These are phyloP conservation scores for Russula earlei DNA, from an alignment of 768 basidiomycete genomes.

Conservation along the genomic window DNA sequence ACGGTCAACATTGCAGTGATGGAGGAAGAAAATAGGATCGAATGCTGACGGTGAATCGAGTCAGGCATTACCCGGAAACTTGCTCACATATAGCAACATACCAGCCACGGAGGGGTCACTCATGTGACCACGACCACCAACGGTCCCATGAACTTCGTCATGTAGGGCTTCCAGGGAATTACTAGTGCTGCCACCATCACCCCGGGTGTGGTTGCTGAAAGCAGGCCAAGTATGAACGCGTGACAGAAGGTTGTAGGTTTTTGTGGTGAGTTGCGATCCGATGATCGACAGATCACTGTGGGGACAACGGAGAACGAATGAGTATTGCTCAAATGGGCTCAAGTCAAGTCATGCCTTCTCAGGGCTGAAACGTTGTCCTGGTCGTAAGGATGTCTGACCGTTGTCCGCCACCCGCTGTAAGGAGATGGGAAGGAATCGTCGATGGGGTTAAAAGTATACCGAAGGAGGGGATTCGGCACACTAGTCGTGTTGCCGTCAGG, in stretches of 20 bases:
- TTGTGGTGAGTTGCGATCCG: slow-evolving; percentile 5
- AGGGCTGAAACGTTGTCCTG: slow-evolving; percentile 23
- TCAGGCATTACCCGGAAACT: not conserved
- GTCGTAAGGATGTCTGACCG: slow-evolving; percentile 7
- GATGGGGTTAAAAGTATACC: slow-evolving; percentile 30
- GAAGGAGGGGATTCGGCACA: slow-evolving; percentile 29
- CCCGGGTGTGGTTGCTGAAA: slow-evolving; percentile 39
- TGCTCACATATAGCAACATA: slow-evolving; percentile 32
- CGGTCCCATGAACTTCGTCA: slow-evolving; percentile 33
- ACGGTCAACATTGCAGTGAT: slow-evolving; percentile 47
- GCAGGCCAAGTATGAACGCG: slow-evolving; percentile 32
- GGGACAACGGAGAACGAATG: not conserved
- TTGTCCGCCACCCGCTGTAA: slow-evolving; percentile 7
- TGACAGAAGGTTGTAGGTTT: slow-evolving; percentile 28
- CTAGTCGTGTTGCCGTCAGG: slow-evolving; percentile 24
- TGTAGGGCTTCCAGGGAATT: slow-evolving; percentile 45
- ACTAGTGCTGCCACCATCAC: slow-evolving; percentile 30
- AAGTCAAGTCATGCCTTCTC: slow-evolving; percentile 21
- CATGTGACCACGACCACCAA: slow-evolving; percentile 25
- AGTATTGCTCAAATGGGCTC: not conserved
- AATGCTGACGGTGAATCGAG: slow-evolving; percentile 31
- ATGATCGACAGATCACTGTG: not conserved
- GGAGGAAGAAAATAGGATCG: slow-evolving; percentile 47
- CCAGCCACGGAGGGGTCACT: slow-evolving; percentile 27
- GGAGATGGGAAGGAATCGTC: slow-evolving; percentile 1